phyloP scores from a whole-genome alignment of 2,329 filamentous ascomycete species.

The Escovopsis weberi region DNA sequence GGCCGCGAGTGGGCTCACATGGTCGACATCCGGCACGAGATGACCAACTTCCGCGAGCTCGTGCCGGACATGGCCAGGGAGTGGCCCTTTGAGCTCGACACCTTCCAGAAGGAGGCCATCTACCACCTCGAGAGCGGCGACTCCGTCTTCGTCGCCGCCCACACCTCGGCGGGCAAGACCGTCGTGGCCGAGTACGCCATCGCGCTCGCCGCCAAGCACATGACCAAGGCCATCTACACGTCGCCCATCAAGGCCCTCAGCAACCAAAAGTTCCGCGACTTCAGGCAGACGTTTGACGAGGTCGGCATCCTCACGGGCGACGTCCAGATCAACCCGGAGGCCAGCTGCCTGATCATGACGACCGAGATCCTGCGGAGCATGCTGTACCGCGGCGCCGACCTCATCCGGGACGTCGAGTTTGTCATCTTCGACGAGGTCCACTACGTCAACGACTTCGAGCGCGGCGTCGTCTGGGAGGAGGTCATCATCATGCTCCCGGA shows the following conservation, averaged over 20 bases:
- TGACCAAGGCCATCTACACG: slow-evolving; percentile 99
- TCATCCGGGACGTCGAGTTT: slow-evolving; percentile 95
- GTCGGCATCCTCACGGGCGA: slow-evolving; percentile 95
- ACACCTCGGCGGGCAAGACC: slow-evolving; percentile 95
- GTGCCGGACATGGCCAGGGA: slow-evolving; percentile 93
- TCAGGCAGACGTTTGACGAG: slow-evolving; percentile 78
- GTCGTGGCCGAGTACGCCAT: slow-evolving; percentile 98
- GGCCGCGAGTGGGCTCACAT: slow-evolving; percentile 95
- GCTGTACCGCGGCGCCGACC: slow-evolving; percentile 88
- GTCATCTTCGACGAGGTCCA: slow-evolving; percentile 99
- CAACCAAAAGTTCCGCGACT: slow-evolving; percentile 97
- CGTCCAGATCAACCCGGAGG: slow-evolving; percentile 94
- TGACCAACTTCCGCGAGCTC: slow-evolving; percentile 84
- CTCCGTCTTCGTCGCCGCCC: slow-evolving; percentile 93
- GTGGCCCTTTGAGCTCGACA: slow-evolving; percentile 95
- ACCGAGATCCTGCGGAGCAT: slow-evolving; percentile 97
- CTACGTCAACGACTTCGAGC: slow-evolving; percentile 91
- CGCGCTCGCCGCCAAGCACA: slow-evolving; percentile 88
- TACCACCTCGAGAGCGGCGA: slow-evolving; percentile 95
- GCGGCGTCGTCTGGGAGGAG: slow-evolving; percentile 98
- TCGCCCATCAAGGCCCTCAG: slow-evolving; percentile 97
- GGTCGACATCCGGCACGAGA: slow-evolving; percentile 86
- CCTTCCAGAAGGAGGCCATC: slow-evolving; percentile 95
- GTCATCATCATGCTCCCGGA: slow-evolving; percentile 99
- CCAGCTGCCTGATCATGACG: slow-evolving; percentile 98